These are phyloP conservation scores for Globisporangium takayamanum DNA, from an alignment of 352 stramenopile genomes.

Conservation along the genomic window DNA sequence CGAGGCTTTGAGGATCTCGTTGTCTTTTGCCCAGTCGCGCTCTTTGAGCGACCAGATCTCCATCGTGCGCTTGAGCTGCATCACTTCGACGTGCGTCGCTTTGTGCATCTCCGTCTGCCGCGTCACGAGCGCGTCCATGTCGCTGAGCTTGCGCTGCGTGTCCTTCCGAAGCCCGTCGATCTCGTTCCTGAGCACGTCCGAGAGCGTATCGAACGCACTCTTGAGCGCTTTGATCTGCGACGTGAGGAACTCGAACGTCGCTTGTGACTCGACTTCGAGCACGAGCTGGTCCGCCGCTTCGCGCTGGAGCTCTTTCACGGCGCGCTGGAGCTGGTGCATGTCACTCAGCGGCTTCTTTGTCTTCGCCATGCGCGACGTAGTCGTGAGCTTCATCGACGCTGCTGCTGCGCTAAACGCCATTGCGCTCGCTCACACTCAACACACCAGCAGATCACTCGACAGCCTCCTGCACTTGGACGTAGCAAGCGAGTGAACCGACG, in stretches of 20 bases:
- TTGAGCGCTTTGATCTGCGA: conserved; percentile 72
- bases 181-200: conserved; percentile 71
- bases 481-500: too few relatives aligned
- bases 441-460: too few relatives aligned
- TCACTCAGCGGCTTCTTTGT: conserved; percentile 75
- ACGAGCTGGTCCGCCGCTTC: conserved; percentile 68
- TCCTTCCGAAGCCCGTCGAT: conserved; percentile 67
- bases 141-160: conserved; percentile 44
- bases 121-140: conserved; percentile 54
- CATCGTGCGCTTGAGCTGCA: conserved; percentile 68
- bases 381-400: conserved; percentile 40
- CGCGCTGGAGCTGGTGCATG: conserved; percentile 74
- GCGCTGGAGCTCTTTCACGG: conserved; percentile 69
- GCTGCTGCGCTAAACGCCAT: conserved; percentile 40
- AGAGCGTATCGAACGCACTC: conserved; percentile 70
- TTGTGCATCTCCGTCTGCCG: conserved; percentile 56
- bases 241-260: conserved; percentile 78
- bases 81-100: conserved; percentile 53
- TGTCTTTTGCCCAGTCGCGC: conserved; percentile 82
- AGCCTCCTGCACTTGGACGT: too few relatives aligned
- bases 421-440: neutral
- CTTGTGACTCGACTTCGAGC: conserved; percentile 73
- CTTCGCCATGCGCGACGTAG: conserved; percentile 59
- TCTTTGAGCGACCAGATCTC: conserved; percentile 79
- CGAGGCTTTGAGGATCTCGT: conserved; percentile 79